A percentile compares a stretch with the other conserved stretches of the same genome.
Evolutionary conservation across 305 asterid genomes (phyloP).

Genomic region (Rubia peregrina): DNA sequence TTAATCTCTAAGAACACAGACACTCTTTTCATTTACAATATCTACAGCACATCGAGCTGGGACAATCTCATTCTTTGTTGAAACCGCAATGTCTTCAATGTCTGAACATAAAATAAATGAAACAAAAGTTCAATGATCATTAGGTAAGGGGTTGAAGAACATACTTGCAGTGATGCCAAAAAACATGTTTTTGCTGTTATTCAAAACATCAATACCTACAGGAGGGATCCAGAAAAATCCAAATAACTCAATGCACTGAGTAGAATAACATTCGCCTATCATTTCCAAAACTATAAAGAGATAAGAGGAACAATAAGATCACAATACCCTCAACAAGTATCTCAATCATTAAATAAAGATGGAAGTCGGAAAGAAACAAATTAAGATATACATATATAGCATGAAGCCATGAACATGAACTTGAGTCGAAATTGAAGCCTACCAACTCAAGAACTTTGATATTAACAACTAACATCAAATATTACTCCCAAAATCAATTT

Average conservation of each 20-base stretch:
- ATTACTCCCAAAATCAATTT: no score
- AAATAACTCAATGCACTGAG: background rate
- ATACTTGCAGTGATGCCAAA: conserved; percentile 54
- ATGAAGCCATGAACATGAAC: no score
- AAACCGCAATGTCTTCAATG: conserved; percentile 31
- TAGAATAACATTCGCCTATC: background rate
- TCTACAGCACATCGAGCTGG: conserved; percentile 73
- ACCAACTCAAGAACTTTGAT: no score
- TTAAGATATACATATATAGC: no score
- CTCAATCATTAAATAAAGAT: background rate
- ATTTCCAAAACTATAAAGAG: background rate
- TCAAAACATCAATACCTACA: background rate
- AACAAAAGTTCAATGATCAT: background rate
- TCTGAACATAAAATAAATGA: conserved; percentile 4
- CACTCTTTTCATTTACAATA: conserved; percentile 57
- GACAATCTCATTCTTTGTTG: conserved; percentile 47
- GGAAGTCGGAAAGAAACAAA: no score
- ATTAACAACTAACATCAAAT: no score
- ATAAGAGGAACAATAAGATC: background rate
- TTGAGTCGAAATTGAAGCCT: no score
- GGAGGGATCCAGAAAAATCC: background rate
- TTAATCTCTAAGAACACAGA: conserved; percentile 53
- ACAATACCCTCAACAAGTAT: background rate
- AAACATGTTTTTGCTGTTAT: background rate
- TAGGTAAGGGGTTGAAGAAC: conserved; percentile 5